phyloP scores from a whole-genome alignment of 2,329 filamentous ascomycete species.

The Fusarium avenaceum region DNA sequence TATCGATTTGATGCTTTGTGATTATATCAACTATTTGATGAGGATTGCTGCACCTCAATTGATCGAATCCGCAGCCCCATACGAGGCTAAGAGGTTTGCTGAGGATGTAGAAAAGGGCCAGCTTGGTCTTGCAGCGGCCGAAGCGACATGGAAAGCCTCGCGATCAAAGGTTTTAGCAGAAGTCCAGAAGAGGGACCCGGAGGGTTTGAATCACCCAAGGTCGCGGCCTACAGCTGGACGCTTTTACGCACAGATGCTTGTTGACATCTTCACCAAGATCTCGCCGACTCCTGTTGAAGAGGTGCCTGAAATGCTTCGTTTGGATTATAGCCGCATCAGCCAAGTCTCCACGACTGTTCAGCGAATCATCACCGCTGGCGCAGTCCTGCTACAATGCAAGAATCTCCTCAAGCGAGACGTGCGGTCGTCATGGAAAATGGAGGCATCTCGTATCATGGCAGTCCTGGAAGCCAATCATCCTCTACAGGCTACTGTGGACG shows the following conservation, averaged over 20 bases:
- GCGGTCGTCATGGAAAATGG: slow-evolving; percentile 80
- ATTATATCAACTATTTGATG: slow-evolving; percentile 86
- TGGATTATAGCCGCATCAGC: slow-evolving; percentile 75
- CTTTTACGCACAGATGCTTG: slow-evolving; percentile 81
- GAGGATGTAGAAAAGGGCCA: slow-evolving; percentile 71
- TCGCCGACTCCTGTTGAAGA: slow-evolving; percentile 65
- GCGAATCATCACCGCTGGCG: slow-evolving; percentile 78
- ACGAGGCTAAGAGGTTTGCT: slow-evolving; percentile 80
- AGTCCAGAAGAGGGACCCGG: slow-evolving; percentile 75
- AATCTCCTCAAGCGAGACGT: slow-evolving; percentile 86
- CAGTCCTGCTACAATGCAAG: slow-evolving; percentile 83
- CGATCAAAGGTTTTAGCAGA: slow-evolving; percentile 75
- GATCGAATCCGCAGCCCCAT: slow-evolving; percentile 77
- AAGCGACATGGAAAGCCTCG: slow-evolving; percentile 75
- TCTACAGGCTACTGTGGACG: slow-evolving; percentile 68
- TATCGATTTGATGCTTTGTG: slow-evolving; percentile 82
- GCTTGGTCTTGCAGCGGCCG: slow-evolving; percentile 70
- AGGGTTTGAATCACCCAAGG: slow-evolving; percentile 72
- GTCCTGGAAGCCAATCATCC: slow-evolving; percentile 72
- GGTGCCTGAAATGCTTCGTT: slow-evolving; percentile 79
- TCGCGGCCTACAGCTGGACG: slow-evolving; percentile 75
- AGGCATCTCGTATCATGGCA: slow-evolving; percentile 77
- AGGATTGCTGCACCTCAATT: slow-evolving; percentile 78
- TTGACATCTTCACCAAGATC: slow-evolving; percentile 80
- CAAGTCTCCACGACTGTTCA: slow-evolving; percentile 56